Evolutionary conservation across 306 rosid genomes (phyloP), one percentile per base, ranked within the genome.

Genomic region (Cicer yamashitae): DNA sequence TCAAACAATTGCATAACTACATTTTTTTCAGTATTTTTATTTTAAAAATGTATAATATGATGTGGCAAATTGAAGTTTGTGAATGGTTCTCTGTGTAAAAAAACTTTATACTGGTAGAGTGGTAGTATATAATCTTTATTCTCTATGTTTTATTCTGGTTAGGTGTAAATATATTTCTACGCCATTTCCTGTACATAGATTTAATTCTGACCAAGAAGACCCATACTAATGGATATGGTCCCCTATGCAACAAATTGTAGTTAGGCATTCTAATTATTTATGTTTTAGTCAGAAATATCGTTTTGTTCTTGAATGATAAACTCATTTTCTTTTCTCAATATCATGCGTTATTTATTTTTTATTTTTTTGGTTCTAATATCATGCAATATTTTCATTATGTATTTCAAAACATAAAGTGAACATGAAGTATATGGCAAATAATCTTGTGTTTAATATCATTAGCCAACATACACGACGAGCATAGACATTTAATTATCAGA

Each of bases 141-240:
- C 37, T 30, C 37, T 73, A 37, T 46, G 20, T 10, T 74, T 39
- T 17, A 34, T 48, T 62, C 54, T 66, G 52, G 54, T 66, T 30
- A 44, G 18, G 46, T 76, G 48, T 59, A 57, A 47, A 65, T 62
- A 43, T 56, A 54, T 72, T 52, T 71, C 38, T 63, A 57, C 81
- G 15, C 11, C 48, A 57, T 46, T 58, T 57, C 43, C 6, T 34
- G 14, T 15, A 56, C 20, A 67, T 10, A 67, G 8, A 2, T 76
- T 54, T 40, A 25, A 34, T 43, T 6, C 17, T 37, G 17, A 30
- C 6, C 37, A 43, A 74, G 14, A 52, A 52, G 37, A 45, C 72
- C 64, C 58, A 14, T 39, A 46, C 38, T 43, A 60, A 43, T 39
- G 54, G 70, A 58, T 13, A 60, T 69, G 76, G 75, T 48, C 71